Percentiles rank a stretch among this genome's conserved stretches.
Conservation (phyloP, 2,329 filamentous ascomycete genomes). For the Sarocladiaceae sp. region DNA sequence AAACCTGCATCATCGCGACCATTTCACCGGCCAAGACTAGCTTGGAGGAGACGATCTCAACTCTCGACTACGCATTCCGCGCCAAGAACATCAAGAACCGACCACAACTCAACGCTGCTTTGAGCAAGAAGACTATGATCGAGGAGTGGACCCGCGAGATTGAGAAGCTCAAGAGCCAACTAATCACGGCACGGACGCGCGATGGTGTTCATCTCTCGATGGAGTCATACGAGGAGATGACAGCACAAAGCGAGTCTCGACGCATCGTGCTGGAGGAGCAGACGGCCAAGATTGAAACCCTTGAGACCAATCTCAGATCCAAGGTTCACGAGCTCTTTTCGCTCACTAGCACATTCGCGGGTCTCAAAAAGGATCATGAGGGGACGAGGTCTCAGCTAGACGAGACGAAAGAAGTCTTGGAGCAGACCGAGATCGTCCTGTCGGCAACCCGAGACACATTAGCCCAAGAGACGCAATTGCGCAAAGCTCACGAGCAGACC, state of each 20-base stretch:
- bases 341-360: slow-evolving; percentile 80
- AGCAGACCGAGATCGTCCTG: slow-evolving; percentile 82
- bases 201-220: slow-evolving; percentile 93
- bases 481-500: slow-evolving; percentile 79
- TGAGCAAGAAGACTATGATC: slow-evolving; percentile 89
- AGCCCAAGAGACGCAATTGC: slow-evolving; percentile 70
- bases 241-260: slow-evolving; percentile 83
- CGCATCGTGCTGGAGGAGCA: slow-evolving; percentile 91
- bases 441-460: slow-evolving; percentile 69
- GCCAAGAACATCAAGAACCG: slow-evolving; percentile 99
- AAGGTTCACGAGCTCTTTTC: slow-evolving; percentile 90
- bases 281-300: slow-evolving; percentile 81
- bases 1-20: slow-evolving; percentile 98
- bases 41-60: slow-evolving; percentile 95
- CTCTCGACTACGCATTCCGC: slow-evolving; percentile 92
- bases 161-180: slow-evolving; percentile 86
- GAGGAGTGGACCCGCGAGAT: slow-evolving; percentile 89
- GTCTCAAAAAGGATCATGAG: slow-evolving; percentile 85
- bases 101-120: slow-evolving; percentile 84
- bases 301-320: slow-evolving; percentile 84
- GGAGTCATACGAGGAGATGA: slow-evolving; percentile 86
- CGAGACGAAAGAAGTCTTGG: slow-evolving; percentile 72
- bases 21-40: slow-evolving; percentile 93
- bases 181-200: slow-evolving; percentile 85
- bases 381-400: slow-evolving; percentile 64